These are phyloP conservation scores for Westerdykella ornata DNA, from an alignment of 2,329 filamentous ascomycete species.

Conservation along the genomic window DNA sequence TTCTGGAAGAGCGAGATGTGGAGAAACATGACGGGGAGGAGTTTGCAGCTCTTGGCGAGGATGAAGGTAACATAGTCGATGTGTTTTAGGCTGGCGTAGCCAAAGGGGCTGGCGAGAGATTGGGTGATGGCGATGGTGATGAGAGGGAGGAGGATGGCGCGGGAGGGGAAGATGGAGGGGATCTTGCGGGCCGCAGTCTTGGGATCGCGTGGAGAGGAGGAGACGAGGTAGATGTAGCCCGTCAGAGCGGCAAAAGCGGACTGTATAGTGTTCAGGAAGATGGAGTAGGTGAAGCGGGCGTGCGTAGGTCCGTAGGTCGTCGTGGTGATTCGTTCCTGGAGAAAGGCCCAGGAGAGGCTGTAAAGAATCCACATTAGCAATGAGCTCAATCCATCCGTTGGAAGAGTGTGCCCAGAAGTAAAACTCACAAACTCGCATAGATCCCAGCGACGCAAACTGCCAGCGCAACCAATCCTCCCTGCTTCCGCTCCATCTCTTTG, in stretches of 20 bases:
- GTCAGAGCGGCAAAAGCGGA: slow-evolving; percentile 79
- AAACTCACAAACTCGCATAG: slow-evolving; percentile 82
- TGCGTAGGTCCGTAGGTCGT: slow-evolving; percentile 66
- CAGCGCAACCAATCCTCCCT: slow-evolving; percentile 63
- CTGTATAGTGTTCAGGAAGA: slow-evolving; percentile 95
- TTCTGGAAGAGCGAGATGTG: slow-evolving; percentile 88
- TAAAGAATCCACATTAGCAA: slow-evolving; percentile 4
- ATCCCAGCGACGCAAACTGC: slow-evolving; percentile 88
- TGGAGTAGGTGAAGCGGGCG: slow-evolving; percentile 76
- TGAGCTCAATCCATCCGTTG: neutral
- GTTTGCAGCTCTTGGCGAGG: slow-evolving; percentile 94
- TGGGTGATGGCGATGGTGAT: slow-evolving; percentile 79
- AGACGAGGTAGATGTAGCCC: slow-evolving; percentile 71
- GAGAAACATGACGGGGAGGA: slow-evolving; percentile 96
- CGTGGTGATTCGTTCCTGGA: slow-evolving; percentile 96
- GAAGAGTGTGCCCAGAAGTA: neutral
- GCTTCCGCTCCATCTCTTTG: slow-evolving; percentile 23
- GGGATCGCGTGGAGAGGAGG: slow-evolving; percentile 50
- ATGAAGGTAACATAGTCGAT: slow-evolving; percentile 98
- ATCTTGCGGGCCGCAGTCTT: slow-evolving; percentile 23
- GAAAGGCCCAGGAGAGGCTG: slow-evolving; percentile 85
- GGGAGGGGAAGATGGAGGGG: slow-evolving; percentile 67
- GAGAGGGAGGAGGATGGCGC: slow-evolving; percentile 67
- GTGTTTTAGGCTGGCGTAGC: slow-evolving; percentile 84
- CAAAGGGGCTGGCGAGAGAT: slow-evolving; percentile 88